Percentiles rank a stretch among this genome's conserved stretches.
Conservation (phyloP, 441 rosid species). For the Aquilaria agallochum region DNA sequence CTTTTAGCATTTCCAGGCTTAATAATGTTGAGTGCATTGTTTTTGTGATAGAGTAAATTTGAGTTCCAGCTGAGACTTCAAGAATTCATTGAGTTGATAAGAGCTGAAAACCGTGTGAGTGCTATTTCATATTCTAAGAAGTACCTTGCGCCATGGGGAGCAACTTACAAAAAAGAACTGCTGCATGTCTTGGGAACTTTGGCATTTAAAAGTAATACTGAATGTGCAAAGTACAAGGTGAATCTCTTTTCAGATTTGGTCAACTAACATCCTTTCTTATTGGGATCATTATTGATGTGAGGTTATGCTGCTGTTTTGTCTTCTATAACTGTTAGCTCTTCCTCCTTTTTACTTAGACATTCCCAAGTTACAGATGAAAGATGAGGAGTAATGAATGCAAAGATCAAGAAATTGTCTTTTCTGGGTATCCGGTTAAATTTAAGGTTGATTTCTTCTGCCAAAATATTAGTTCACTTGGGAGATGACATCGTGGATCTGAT, state of each 20-base stretch:
- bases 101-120: constrained; percentile 57
- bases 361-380: background rate
- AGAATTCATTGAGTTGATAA: constrained; percentile 86
- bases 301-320: background rate
- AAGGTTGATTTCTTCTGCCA: too few relatives aligned
- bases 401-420: background rate
- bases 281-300: constrained; percentile 8
- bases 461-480: too few relatives aligned
- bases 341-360: background rate
- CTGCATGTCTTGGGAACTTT: constrained; percentile 74
- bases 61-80: constrained; percentile 95
- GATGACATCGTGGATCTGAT: too few relatives aligned
- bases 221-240: constrained; percentile 79
- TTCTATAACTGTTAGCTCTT: background rate
- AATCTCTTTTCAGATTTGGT: constrained; percentile 11
- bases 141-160: constrained; percentile 85
- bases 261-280: constrained; percentile 4
- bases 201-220: constrained; percentile 81
- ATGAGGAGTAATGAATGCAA: background rate
- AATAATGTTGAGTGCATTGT: constrained; percentile 10
- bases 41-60: constrained; percentile 63
- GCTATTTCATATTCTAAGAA: constrained; percentile 83
- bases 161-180: constrained; percentile 76
- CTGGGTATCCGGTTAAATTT: background rate
- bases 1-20: background rate